A percentile compares a stretch with the other conserved stretches of the same genome.
Conservation (phyloP, 768 basidiomycete genomes). For the Lactarius sp. region DNA sequence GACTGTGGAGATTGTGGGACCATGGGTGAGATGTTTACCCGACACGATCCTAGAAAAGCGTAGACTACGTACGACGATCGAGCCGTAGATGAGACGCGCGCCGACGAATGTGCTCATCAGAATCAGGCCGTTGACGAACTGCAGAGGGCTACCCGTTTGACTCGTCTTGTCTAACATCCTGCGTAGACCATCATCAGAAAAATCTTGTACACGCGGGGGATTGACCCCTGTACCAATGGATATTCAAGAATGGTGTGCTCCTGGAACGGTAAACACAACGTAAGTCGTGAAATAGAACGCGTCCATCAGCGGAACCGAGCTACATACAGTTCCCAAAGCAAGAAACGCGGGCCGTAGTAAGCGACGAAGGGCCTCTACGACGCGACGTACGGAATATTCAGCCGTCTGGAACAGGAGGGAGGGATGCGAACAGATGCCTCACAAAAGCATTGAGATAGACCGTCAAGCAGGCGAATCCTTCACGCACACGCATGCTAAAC, state of each 20-base stretch:
- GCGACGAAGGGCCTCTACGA: conserved; percentile 59
- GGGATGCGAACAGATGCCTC: conserved; percentile 31
- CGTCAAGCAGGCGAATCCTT: conserved; percentile 56
- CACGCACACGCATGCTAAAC: neutral
- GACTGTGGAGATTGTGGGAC: conserved; percentile 41
- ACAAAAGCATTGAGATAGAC: conserved; percentile 73
- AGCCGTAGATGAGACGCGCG: conserved; percentile 69
- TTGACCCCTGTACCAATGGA: conserved; percentile 61
- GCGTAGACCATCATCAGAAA: conserved; percentile 1
- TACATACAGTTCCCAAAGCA: conserved; percentile 76
- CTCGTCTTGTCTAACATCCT: conserved; percentile 78
- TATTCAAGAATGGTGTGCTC: conserved; percentile 83
- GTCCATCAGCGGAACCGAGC: neutral
- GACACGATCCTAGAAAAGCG: neutral
- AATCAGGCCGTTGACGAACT: conserved; percentile 66
- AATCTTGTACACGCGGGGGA: neutral
- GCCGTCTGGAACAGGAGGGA: neutral
- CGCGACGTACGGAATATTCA: neutral
- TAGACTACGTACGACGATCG: conserved; percentile 34
- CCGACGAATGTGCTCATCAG: conserved; percentile 66
- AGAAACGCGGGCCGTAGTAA: conserved; percentile 71
- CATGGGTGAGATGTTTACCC: neutral
- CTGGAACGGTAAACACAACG: conserved; percentile 32
- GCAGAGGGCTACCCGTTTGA: conserved; percentile 60
- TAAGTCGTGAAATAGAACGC: neutral